A percentile compares a stretch with the other conserved stretches of the same genome.
phyloP scores from a whole-genome alignment of 805 yeast species.

The Torulaspora quercuum region DNA sequence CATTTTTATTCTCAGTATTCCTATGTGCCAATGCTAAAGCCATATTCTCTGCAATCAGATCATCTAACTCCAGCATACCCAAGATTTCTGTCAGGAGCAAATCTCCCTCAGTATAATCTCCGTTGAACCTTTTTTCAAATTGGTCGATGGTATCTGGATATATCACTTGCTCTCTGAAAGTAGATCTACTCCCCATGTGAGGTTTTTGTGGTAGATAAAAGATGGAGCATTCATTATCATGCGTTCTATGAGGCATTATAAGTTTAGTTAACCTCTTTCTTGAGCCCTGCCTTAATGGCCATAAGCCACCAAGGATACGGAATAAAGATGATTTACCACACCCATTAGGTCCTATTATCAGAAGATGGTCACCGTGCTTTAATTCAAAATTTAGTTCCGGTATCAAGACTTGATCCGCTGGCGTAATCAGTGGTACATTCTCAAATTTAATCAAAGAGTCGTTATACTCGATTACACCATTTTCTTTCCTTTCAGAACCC shows the following conservation, averaged over 20 bases:
- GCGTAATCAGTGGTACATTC: conserved; percentile 78
- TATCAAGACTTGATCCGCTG: conserved; percentile 72
- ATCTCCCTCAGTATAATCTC: conserved; percentile 37
- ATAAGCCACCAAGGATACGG: conserved; percentile 85
- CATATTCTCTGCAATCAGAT: conserved; percentile 48
- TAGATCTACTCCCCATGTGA: conserved; percentile 60
- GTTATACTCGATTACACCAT: conserved; percentile 41
- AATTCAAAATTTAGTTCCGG: conserved; percentile 65
- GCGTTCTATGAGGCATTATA: conserved; percentile 31
- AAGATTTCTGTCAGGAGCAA: conserved; percentile 52
- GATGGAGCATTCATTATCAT: conserved; percentile 43
- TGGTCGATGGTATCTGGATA: conserved; percentile 74
- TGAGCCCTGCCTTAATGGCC: conserved; percentile 68
- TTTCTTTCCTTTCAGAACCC: conserved; percentile 22
- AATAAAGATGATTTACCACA: conserved; percentile 93
- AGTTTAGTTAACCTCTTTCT: conserved; percentile 52
- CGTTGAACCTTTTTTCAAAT: conserved; percentile 40
- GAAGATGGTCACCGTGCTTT: conserved; percentile 75
- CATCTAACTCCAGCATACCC: conserved; percentile 55
- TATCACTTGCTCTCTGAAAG: conserved; percentile 82
- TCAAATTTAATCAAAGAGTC: conserved; percentile 65
- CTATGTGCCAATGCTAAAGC: conserved; percentile 35
- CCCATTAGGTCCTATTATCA: conserved; percentile 94
- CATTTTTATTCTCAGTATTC: conserved; percentile 16
- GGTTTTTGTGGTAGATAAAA: conserved; percentile 93